phyloP scores from a whole-genome alignment of 495 filamentous ascomycete genomes.

The Penicillium waksmanii region DNA sequence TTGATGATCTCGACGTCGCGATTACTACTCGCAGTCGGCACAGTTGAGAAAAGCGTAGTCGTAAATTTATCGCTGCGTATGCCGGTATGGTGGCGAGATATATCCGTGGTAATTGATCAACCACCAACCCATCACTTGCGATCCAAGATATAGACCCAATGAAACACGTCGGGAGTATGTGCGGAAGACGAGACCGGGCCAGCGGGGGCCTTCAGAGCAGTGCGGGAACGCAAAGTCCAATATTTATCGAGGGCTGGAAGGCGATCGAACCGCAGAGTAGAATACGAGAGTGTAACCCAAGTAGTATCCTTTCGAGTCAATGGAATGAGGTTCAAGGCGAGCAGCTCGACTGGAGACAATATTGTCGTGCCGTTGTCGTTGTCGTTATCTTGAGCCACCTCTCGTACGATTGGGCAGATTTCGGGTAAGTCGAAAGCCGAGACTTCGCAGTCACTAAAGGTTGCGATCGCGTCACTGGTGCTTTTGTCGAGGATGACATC shows the following conservation, averaged over 20 bases:
- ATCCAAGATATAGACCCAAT: conserved; percentile 47
- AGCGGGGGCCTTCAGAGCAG: conserved; percentile 41
- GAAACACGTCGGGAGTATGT: conserved; percentile 42
- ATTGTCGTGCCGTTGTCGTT: conserved; percentile 9
- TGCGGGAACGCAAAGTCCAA: conserved; percentile 42
- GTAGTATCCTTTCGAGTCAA: conserved; percentile 35
- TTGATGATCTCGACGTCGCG: neutral
- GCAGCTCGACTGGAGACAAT: conserved; percentile 40
- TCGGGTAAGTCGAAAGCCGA: conserved; percentile 11
- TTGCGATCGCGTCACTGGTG: conserved; percentile 49
- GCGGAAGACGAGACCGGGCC: conserved; percentile 37
- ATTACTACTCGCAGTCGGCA: neutral
- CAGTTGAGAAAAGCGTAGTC: neutral
- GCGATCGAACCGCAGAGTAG: conserved; percentile 40
- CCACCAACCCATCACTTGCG: conserved; percentile 28
- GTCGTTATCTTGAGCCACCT: conserved; percentile 13
- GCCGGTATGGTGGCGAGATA: no score
- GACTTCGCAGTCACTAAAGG: conserved; percentile 26
- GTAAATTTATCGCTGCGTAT: neutral
- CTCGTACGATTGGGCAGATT: conserved; percentile 32
- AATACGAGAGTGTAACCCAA: conserved; percentile 47
- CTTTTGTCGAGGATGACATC: conserved; percentile 49
- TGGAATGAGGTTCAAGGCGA: conserved; percentile 41
- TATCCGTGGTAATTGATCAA: no score
- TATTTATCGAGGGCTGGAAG: conserved; percentile 25